These are phyloP conservation scores for Bolboschoenoplectus hybrid DNA, from an alignment of 202 grass and related monocot genomes.

Conservation along the genomic window DNA sequence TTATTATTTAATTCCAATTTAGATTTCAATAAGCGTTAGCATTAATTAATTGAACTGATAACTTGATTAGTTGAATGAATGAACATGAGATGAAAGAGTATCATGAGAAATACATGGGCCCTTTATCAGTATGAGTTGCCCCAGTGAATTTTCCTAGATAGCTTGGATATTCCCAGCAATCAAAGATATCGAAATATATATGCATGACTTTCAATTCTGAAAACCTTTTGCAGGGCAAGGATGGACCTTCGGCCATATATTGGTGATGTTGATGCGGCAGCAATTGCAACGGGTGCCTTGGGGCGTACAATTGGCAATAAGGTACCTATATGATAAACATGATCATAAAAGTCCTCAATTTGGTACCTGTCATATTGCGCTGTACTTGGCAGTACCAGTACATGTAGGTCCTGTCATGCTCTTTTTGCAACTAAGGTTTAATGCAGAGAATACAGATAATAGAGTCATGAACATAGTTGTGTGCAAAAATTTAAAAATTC, in stretches of 20 bases:
- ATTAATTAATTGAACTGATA: background rate
- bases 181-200: constrained; percentile 30
- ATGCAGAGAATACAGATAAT: background rate
- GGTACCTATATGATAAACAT: constrained; percentile 54
- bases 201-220: constrained; percentile 39
- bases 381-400: constrained; percentile 6
- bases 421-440: background rate
- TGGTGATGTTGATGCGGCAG: constrained; percentile 96
- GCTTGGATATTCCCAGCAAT: background rate
- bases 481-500: background rate
- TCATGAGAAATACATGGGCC: background rate
- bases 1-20: background rate
- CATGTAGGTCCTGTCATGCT: background rate
- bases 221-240: constrained; percentile 76
- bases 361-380: background rate
- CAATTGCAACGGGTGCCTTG: constrained; percentile 83
- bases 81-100: background rate
- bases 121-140: background rate
- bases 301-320: constrained; percentile 96
- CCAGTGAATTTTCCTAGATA: background rate
- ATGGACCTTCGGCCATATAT: constrained; percentile 82
- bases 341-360: constrained; percentile 22
- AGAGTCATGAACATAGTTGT: background rate
- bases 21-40: background rate
- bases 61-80: constrained; percentile 19